Percentiles rank a stretch among this genome's conserved stretches.
Evolutionary conservation across 306 rosid genomes (phyloP).

Genomic region (Heteromeles arbutifolia): DNA sequence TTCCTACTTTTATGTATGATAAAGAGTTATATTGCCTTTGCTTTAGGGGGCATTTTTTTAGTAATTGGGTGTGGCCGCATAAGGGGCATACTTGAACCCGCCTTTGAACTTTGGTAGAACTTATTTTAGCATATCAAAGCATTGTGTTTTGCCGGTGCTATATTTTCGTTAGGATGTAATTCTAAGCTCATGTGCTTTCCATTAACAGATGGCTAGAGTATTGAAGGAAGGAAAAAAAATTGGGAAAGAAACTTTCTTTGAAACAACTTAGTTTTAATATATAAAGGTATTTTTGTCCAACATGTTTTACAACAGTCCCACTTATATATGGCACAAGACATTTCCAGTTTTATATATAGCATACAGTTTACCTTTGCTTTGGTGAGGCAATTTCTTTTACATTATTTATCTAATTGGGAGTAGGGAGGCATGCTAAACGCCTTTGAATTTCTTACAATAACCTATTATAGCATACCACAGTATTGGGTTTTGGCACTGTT

Average conservation of each 20-base stretch:
- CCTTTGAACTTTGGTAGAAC: neutral
- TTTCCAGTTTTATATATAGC: neutral
- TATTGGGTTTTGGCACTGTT: neutral
- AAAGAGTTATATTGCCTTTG: neutral
- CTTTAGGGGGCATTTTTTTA: neutral
- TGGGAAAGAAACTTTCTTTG: neutral
- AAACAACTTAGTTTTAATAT: neutral
- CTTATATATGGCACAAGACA: neutral
- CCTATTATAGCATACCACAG: neutral
- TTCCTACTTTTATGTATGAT: neutral
- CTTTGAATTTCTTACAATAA: neutral
- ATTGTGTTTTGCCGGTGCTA: neutral
- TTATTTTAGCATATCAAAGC: neutral
- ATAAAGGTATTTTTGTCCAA: neutral
- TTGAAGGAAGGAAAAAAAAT: neutral
- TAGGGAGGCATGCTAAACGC: neutral
- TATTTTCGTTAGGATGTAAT: neutral
- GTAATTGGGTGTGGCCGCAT: neutral
- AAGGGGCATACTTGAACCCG: neutral
- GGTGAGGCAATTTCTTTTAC: neutral
- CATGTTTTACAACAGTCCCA: neutral
- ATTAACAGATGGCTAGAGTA: neutral
- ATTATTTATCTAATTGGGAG: neutral
- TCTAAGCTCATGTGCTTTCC: neutral
- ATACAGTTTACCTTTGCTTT: neutral